These are phyloP conservation scores for Cadophora sp. DNA, from an alignment of 2,329 filamentous ascomycete genomes.

Conservation along the genomic window DNA sequence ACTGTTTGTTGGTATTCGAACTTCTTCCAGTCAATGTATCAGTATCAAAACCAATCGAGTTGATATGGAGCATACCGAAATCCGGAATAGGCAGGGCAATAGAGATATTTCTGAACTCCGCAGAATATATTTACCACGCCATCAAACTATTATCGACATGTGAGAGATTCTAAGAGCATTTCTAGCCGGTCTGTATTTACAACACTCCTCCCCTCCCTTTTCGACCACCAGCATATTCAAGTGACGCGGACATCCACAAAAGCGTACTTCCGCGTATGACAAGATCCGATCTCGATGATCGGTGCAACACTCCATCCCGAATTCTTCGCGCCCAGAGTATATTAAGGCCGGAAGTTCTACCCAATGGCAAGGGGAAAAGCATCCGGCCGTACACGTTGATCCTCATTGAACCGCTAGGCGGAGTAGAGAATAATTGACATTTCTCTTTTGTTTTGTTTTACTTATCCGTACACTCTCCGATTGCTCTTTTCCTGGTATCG, in stretches of 20 bases:
- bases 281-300: slow-evolving; percentile 12
- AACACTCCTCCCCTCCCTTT: background rate
- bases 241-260: background rate
- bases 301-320: slow-evolving; percentile 9
- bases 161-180: too few species aligned
- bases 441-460: background rate
- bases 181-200: background rate
- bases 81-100: too few species aligned
- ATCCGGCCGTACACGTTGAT: slow-evolving; percentile 4
- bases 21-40: too few species aligned
- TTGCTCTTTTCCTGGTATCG: background rate
- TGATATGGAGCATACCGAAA: too few species aligned
- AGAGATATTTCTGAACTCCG: too few species aligned
- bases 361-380: background rate
- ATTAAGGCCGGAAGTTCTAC: background rate
- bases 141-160: too few species aligned
- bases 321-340: background rate
- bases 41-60: too few species aligned
- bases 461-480: too few species aligned
- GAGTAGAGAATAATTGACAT: background rate
- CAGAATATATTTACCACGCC: too few species aligned
- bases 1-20: too few species aligned
- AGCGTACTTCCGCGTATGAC: background rate
- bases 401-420: background rate
- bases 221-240: background rate